phyloP scores from a whole-genome alignment of 805 yeast species.

The Metschnikowia baotianmanensis region DNA sequence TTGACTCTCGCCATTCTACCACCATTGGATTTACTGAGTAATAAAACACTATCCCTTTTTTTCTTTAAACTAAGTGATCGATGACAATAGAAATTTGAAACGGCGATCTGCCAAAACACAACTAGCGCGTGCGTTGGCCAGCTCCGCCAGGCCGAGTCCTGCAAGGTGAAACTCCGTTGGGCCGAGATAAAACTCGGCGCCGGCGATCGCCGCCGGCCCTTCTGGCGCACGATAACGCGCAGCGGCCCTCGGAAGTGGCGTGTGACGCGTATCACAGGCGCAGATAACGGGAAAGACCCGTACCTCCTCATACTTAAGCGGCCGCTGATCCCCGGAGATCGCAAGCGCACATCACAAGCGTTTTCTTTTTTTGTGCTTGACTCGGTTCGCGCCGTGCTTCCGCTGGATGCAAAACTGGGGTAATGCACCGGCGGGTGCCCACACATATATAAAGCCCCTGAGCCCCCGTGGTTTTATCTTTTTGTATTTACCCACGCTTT shows the following conservation, averaged over 20 bases:
- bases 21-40: too few species aligned
- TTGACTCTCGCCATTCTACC: too few species aligned
- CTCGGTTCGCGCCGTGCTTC: conserved; percentile 17
- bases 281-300: conserved; percentile 13
- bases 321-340: conserved; percentile 3
- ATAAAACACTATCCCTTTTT: too few species aligned
- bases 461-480: background rate
- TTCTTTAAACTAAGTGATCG: too few species aligned
- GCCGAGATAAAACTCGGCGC: conserved; percentile 11
- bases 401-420: conserved; percentile 19
- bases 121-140: too few species aligned
- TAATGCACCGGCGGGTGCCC: conserved; percentile 6
- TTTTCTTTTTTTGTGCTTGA: conserved; percentile 6
- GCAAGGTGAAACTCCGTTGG: conserved; percentile 7
- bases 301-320: conserved; percentile 10
- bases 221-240: conserved; percentile 1
- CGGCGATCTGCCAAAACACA: too few species aligned
- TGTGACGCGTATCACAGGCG: conserved; percentile 1
- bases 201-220: conserved; percentile 8
- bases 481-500: background rate
- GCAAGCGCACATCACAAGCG: conserved; percentile 11
- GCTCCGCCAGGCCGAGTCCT: conserved; percentile 9
- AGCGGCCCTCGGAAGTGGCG: conserved; percentile 5
- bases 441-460: conserved; percentile 10
- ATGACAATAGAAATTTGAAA: too few species aligned